Evolutionary conservation across 2,329 filamentous ascomycete species (phyloP), one percentile per base, ranked within the genome.

Genomic region (Aspergillus felis): DNA sequence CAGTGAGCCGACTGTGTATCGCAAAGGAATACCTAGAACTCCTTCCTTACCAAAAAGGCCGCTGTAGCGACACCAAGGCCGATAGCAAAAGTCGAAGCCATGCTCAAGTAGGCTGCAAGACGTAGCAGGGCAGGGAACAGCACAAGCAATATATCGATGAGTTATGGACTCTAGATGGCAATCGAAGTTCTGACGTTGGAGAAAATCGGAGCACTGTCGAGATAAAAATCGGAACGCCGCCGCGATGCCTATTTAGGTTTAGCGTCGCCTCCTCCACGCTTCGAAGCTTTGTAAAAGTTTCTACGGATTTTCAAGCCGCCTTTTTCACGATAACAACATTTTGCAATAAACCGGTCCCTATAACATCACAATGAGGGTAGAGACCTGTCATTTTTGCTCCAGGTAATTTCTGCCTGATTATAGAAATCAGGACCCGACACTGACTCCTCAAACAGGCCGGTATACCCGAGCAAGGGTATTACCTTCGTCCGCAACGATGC

Each of bases 31-130:
- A 49, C 55, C 28, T 17, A 24, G 32, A 24, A 46, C 44, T 50
- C n/a, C 47, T 24, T 44, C 78, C 85, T 66, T 78, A 97, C 93
- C 64, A 99, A 82, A 54, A 99, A 88, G 46, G 90, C 94, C 52
- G 93, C 76, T 32, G 74, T 74, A 50, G 76, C 78, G 47, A 80
- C 73, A 65, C 78, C 78, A 50, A 79, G 65, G 56, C 78, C 78
- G 56, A 78, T 61, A 61, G 71, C 71, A 55, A 80, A 59, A 61
- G 72, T 70, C 25, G 77, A 78, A 38, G 76, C 70, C 78, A 79
- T 80, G 49, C 47, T 38, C 24, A 27, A 52, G 12, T 46, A 7
- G 12, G 5, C 50, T 32, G 28, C 46, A 51, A 29, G 53, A 42
- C 47, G 55, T 55, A 46, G 35, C 55, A 56, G 57, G 49, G 44